Evolutionary conservation across 805 yeast species (phyloP).

Genomic region (Kodamaea leandrae): DNA sequence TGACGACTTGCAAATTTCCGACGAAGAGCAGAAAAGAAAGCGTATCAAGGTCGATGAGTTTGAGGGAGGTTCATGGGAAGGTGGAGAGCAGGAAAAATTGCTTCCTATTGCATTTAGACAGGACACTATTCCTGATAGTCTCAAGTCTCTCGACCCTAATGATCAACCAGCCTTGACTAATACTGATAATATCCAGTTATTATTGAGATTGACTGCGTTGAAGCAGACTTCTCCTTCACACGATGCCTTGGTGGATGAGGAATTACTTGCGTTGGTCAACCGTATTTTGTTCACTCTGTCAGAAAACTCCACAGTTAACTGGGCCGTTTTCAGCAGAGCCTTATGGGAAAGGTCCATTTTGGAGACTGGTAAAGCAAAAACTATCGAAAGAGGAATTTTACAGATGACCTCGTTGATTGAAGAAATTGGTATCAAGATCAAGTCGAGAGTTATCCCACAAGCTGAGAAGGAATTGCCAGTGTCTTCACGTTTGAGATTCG

Average conservation of each 20-base stretch:
- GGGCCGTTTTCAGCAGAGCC: constrained; percentile 77
- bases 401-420: constrained; percentile 92
- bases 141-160: constrained; percentile 69
- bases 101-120: constrained; percentile 63
- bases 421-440: constrained; percentile 71
- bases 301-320: constrained; percentile 46
- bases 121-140: constrained; percentile 57
- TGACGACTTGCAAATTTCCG: constrained; percentile 42
- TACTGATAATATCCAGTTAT: constrained; percentile 69
- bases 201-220: constrained; percentile 63
- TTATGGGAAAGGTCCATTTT: constrained; percentile 87
- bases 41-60: constrained; percentile 40
- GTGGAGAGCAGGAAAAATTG: constrained; percentile 34
- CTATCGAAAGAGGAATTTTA: constrained; percentile 89
- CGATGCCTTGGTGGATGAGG: constrained; percentile 74
- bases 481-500: constrained; percentile 58
- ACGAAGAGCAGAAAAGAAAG: constrained; percentile 33
- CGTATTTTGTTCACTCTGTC: constrained; percentile 61
- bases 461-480: constrained; percentile 36
- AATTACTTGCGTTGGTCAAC: constrained; percentile 69
- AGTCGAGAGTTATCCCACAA: constrained; percentile 52
- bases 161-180: constrained; percentile 70
- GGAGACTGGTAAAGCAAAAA: constrained; percentile 77
- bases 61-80: constrained; percentile 6
- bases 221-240: constrained; percentile 70